These are phyloP conservation scores for Scheffersomyces stipitis DNA, from an alignment of 805 yeast species.

Conservation along the genomic window DNA sequence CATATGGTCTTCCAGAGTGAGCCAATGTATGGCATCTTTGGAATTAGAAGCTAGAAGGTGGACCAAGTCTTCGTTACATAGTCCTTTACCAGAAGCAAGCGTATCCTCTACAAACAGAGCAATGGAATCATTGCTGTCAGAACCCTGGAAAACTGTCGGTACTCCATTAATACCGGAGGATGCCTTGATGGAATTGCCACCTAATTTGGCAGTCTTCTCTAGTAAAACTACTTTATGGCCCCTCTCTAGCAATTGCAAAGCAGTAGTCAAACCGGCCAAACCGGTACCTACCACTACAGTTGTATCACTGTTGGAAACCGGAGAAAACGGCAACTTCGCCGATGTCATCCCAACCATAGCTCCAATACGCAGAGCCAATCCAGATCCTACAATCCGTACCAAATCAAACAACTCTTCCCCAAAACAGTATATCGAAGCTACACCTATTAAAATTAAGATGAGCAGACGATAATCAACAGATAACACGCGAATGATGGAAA, in stretches of 20 bases:
- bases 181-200: slow-evolving; percentile 63
- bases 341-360: too few relatives aligned
- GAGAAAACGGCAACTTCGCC: too few relatives aligned
- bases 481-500: too few relatives aligned
- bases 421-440: too few relatives aligned
- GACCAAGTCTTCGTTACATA: slow-evolving; percentile 25
- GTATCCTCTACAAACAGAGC: slow-evolving; percentile 30
- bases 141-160: slow-evolving; percentile 26
- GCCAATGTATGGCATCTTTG: slow-evolving; percentile 33
- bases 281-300: slow-evolving; percentile 54
- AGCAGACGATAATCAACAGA: too few relatives aligned
- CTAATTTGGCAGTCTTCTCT: slow-evolving; percentile 50
- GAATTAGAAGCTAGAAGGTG: slow-evolving; percentile 24
- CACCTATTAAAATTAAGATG: too few relatives aligned
- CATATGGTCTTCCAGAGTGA: slow-evolving; percentile 17
- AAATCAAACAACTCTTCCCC: too few relatives aligned
- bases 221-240: slow-evolving; percentile 45
- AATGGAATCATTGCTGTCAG: slow-evolving; percentile 22
- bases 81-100: slow-evolving; percentile 31
- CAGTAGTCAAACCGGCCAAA: slow-evolving; percentile 53
- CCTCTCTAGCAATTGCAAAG: slow-evolving; percentile 34
- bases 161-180: slow-evolving; percentile 59
- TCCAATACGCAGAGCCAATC: too few relatives aligned
- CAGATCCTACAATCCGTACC: too few relatives aligned
- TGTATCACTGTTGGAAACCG: too few relatives aligned